These are phyloP conservation scores for Thalassiosira hispida DNA, from an alignment of 352 stramenopile species.

Conservation along the genomic window DNA sequence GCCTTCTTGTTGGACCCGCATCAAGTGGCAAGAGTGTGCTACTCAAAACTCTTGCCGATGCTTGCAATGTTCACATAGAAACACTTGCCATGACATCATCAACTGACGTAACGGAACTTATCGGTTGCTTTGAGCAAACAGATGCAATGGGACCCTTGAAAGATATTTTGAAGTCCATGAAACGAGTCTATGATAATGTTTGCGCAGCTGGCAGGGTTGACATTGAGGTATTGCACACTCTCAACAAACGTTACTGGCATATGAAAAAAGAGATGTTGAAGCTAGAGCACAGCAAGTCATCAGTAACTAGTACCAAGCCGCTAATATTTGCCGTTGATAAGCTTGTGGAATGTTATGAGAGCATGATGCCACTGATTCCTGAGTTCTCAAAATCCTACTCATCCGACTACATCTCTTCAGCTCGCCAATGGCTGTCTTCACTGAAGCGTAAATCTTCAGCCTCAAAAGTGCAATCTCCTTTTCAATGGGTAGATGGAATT, in stretches of 20 bases:
- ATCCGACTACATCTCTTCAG: conserved; percentile 36
- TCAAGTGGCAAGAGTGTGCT: conserved; percentile 77
- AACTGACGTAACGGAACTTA: conserved; percentile 98
- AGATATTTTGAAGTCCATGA: conserved; percentile 45
- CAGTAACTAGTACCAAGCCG: conserved; percentile 19
- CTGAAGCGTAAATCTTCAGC: conserved; percentile 30
- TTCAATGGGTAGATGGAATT: conserved; percentile 98
- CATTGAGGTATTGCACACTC: conserved; percentile 58
- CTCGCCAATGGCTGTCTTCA: conserved; percentile 38
- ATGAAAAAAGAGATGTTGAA: conserved; percentile 46
- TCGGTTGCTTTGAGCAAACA: conserved; percentile 99
- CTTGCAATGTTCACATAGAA: conserved; percentile 87
- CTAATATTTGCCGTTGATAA: conserved; percentile 49
- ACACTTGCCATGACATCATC: conserved; percentile 96
- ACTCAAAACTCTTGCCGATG: conserved; percentile 75
- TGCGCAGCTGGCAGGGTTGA: conserved; percentile 65
- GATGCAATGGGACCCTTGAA: conserved; percentile 85
- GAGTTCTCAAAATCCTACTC: conserved; percentile 39
- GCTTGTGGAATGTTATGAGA: conserved; percentile 45
- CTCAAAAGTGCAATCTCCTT: conserved; percentile 75
- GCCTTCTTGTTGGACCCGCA: conserved; percentile 90
- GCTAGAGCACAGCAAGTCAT: conserved; percentile 34
- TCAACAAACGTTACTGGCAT: conserved; percentile 47
- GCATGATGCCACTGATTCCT: conserved; percentile 17
- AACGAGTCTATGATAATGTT: conserved; percentile 57